Evolutionary conservation across 306 rosid genomes (phyloP).

Genomic region (Prunus persica): Prunus_persica_NCBIv2 NC_034016.1:10352501-10353000

Average conservation of each 20-base stretch:
- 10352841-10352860: not conserved
- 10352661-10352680: slow-evolving; percentile 3
- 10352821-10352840: not conserved
- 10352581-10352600: slow-evolving; percentile 60
- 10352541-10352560: slow-evolving; percentile 86
- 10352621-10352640: not conserved
- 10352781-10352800: too few species aligned
- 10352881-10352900: not conserved
- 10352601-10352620: slow-evolving; percentile 47
- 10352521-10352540: slow-evolving; percentile 68
- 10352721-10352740: not conserved
- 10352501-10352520: not conserved
- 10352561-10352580: slow-evolving; percentile 74
- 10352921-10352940: not conserved
- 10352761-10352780: not conserved
- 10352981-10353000: not conserved
- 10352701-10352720: not conserved
- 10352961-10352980: not conserved
- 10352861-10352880: not conserved
- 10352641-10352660: not conserved
- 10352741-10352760: not conserved
- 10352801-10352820: too few species aligned
- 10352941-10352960: not conserved
- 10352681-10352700: not conserved
- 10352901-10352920: not conserved